phyloP scores from a whole-genome alignment of 1,139 yeast genomes.

The Magnusiomyces starmeri region DNA sequence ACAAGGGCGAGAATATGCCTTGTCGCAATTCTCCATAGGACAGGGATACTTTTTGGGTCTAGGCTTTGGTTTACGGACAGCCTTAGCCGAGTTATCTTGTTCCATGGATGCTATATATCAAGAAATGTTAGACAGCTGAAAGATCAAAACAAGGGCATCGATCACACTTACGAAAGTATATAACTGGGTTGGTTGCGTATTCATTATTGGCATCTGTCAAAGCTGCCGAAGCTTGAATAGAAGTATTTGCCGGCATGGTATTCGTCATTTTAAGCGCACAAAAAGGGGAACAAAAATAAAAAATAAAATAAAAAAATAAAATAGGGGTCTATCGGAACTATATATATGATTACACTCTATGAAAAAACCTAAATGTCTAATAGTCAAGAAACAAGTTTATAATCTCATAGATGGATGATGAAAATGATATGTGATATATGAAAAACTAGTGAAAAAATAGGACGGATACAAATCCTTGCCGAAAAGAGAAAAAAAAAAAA shows the following conservation, averaged over 20 bases:
- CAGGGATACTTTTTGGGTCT: slow-evolving; percentile 57
- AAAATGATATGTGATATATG: neutral
- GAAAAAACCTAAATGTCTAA: no score
- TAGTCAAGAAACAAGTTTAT: no score
- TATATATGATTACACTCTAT: no score
- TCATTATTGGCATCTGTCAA: neutral
- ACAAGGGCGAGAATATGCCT: slow-evolving; percentile 76
- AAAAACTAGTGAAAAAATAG: neutral
- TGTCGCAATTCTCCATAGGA: slow-evolving; percentile 57
- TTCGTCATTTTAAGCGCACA: no score
- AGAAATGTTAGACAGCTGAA: neutral
- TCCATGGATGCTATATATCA: slow-evolving; percentile 4
- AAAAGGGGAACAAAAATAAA: neutral
- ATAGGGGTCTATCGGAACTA: no score
- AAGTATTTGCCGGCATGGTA: neutral
- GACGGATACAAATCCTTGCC: neutral
- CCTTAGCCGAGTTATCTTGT: slow-evolving; percentile 4
- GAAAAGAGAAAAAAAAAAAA: neutral
- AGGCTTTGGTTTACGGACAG: slow-evolving; percentile 23
- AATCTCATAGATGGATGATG: neutral
- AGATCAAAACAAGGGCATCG: neutral
- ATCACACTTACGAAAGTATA: slow-evolving; percentile 2
- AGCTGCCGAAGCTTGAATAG: neutral
- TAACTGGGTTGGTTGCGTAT: neutral
- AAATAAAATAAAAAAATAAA: no score